Evolutionary conservation across 176 grass and related monocot species (phyloP).

Genomic region (Panicum miliaceum): DNA sequence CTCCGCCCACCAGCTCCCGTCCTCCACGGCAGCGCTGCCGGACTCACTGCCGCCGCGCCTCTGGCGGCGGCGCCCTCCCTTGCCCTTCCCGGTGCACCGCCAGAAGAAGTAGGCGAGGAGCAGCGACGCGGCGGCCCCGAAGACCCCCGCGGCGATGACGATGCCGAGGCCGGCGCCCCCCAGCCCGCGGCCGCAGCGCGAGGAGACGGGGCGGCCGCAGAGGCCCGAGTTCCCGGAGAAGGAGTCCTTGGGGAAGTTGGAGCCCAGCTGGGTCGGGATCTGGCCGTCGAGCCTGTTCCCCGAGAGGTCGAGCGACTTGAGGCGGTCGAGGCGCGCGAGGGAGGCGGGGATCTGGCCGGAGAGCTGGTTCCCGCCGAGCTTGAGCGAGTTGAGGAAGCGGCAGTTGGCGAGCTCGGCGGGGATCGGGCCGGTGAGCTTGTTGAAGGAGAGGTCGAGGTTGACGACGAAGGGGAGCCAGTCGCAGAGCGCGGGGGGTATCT

Average conservation of each 20-base stretch:
- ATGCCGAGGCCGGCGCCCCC: slow-evolving; percentile 54
- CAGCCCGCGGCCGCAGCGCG: slow-evolving; percentile 45
- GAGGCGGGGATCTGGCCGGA: slow-evolving; percentile 72
- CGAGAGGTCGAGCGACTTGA: slow-evolving; percentile 79
- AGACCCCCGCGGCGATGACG: slow-evolving; percentile 82
- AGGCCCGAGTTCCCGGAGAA: slow-evolving; percentile 67
- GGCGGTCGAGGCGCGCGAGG: slow-evolving; percentile 65
- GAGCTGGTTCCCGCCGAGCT: slow-evolving; percentile 60
- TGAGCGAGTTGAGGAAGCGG: slow-evolving; percentile 73
- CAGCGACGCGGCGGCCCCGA: slow-evolving; percentile 74
- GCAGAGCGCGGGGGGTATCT: slow-evolving; percentile 63
- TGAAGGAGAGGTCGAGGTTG: slow-evolving; percentile 72
- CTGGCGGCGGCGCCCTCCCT: slow-evolving; percentile 40
- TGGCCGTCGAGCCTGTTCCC: slow-evolving; percentile 63
- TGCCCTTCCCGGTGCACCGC: slow-evolving; percentile 63
- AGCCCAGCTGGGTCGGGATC: slow-evolving; percentile 63
- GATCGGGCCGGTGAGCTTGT: slow-evolving; percentile 58
- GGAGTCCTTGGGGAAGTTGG: slow-evolving; percentile 40
- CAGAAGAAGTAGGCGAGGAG: slow-evolving; percentile 81
- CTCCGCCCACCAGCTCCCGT: slow-evolving; percentile 89
- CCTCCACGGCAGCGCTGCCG: slow-evolving; percentile 42
- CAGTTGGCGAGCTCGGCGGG: slow-evolving; percentile 81
- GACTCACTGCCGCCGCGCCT: slow-evolving; percentile 19
- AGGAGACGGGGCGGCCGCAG: slow-evolving; percentile 69
- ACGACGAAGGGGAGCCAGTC: slow-evolving; percentile 84